Percentiles rank a stretch among this genome's conserved stretches.
Evolutionary conservation across 108 stramenopile genomes (phyloP).

Genomic region (Schizochytrium sp.): DNA sequence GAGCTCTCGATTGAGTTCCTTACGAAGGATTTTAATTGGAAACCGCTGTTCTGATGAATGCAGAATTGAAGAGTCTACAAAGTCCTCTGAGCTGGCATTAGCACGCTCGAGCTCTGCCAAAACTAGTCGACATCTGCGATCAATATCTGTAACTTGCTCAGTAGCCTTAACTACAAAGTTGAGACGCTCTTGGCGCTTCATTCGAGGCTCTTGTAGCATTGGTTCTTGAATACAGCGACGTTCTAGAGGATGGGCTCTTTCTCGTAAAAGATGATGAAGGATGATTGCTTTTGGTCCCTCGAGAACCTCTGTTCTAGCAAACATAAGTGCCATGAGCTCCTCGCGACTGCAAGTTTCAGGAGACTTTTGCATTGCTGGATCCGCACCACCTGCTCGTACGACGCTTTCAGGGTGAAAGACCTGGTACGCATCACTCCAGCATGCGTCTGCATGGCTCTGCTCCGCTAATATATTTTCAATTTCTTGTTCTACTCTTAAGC

Average conservation of each 20-base stretch:
- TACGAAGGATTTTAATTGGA: conserved; percentile 69
- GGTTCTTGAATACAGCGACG: background rate
- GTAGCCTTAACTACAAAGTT: background rate
- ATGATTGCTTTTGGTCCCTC: conserved; percentile 26
- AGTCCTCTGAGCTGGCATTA: conserved; percentile 60
- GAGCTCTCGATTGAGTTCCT: conserved; percentile 76
- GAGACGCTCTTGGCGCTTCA: background rate
- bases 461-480: background rate
- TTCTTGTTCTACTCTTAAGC: too few relatives aligned
- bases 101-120: conserved; percentile 75
- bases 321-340: conserved; percentile 33
- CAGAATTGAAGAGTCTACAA: conserved; percentile 71
- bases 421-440: conserved; percentile 19
- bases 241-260: background rate
- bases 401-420: background rate
- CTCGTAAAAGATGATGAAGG: background rate
- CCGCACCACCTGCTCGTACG: background rate
- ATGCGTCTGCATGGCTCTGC: conserved; percentile 20
- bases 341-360: conserved; percentile 25
- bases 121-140: conserved; percentile 68
- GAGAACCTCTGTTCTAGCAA: background rate
- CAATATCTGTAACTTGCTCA: conserved; percentile 68
- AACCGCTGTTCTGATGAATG: conserved; percentile 73
- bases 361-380: background rate
- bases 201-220: conserved; percentile 25